phyloP scores from a whole-genome alignment of 805 yeast genomes.

The Suhomyces prunicola region DNA sequence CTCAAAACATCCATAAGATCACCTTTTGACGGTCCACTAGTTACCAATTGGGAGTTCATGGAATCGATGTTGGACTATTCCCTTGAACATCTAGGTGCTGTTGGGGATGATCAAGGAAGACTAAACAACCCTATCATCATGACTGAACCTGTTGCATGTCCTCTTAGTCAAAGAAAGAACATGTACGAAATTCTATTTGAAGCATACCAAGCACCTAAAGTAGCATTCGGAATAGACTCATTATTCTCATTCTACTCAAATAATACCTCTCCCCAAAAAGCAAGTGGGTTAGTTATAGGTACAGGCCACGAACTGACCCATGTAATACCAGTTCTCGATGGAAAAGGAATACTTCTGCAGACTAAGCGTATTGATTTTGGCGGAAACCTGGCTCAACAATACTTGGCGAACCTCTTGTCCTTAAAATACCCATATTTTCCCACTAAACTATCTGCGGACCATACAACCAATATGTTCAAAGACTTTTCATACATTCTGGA shows the following conservation, averaged over 20 bases:
- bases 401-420: slow-evolving; percentile 57
- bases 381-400: slow-evolving; percentile 69
- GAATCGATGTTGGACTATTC: slow-evolving; percentile 83
- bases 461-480: slow-evolving; percentile 64
- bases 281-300: slow-evolving; percentile 71
- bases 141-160: slow-evolving; percentile 73
- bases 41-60: slow-evolving; percentile 90
- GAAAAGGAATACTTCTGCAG: slow-evolving; percentile 60
- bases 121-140: slow-evolving; percentile 78
- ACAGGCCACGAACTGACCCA: slow-evolving; percentile 82
- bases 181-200: slow-evolving; percentile 86
- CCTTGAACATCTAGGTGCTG: slow-evolving; percentile 69
- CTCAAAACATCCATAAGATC: slow-evolving; percentile 65
- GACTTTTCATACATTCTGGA: slow-evolving; percentile 76
- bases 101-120: slow-evolving; percentile 40
- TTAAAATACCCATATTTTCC: slow-evolving; percentile 94
- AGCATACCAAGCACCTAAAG: slow-evolving; percentile 70
- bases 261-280: slow-evolving; percentile 16
- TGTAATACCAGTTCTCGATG: slow-evolving; percentile 76
- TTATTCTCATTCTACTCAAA: slow-evolving; percentile 75
- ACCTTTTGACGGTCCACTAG: slow-evolving; percentile 83
- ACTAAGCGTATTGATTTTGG: slow-evolving; percentile 91
- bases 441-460: slow-evolving; percentile 57
- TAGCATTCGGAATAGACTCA: slow-evolving; percentile 79
- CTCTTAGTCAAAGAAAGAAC: slow-evolving; percentile 64